Percentiles rank a stretch among this genome's conserved stretches.
These are phyloP conservation scores for Coemansia sp. DNA, from an alignment of 192 early-diverging fungal genomes.

Conservation along the genomic window DNA sequence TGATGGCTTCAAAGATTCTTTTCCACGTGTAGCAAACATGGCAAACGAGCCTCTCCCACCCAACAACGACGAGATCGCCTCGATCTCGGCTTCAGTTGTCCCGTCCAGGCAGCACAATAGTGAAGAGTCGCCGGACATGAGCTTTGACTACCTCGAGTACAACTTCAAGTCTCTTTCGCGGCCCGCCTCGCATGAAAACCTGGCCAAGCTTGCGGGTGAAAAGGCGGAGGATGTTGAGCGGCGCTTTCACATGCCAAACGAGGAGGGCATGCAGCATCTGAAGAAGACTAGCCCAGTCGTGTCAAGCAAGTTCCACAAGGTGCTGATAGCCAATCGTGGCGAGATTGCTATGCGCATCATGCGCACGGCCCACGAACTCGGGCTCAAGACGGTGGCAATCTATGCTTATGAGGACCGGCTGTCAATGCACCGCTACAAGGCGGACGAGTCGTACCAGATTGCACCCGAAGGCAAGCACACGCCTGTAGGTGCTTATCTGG, in stretches of 20 bases:
- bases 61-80: conserved; percentile 44
- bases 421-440: conserved; percentile 93
- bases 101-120: conserved; percentile 30
- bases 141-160: conserved; percentile 56
- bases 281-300: conserved; percentile 54
- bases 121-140: conserved; percentile 43
- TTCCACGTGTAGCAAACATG: conserved; percentile 32
- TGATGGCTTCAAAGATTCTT: neutral
- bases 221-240: conserved; percentile 47
- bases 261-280: conserved; percentile 53
- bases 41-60: conserved; percentile 25
- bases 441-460: conserved; percentile 96
- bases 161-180: conserved; percentile 55
- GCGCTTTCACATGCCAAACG: conserved; percentile 59
- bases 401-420: conserved; percentile 92
- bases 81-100: conserved; percentile 39
- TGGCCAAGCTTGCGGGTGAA: conserved; percentile 18
- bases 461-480: conserved; percentile 71
- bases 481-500: conserved; percentile 94
- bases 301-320: conserved; percentile 51
- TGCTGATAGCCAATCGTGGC: conserved; percentile 60
- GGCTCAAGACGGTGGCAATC: conserved; percentile 84
- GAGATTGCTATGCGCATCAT: conserved; percentile 97
- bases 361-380: conserved; percentile 88
- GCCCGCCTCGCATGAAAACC: conserved; percentile 43